These are phyloP conservation scores for Diaporthe eres DNA, from an alignment of 2,329 filamentous ascomycete genomes.

Conservation along the genomic window DNA sequence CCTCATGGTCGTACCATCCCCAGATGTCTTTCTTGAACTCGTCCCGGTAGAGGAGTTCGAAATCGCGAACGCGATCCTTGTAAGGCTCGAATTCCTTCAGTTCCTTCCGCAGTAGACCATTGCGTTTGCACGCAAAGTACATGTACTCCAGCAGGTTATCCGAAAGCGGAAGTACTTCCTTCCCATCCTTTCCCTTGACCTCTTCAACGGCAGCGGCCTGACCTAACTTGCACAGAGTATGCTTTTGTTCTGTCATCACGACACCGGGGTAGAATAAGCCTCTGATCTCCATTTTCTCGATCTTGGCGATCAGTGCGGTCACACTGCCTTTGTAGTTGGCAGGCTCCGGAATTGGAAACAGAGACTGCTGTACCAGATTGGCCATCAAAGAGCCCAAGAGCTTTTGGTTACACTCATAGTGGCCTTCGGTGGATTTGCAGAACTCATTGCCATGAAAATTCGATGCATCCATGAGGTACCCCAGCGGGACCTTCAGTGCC, in stretches of 20 bases:
- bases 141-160: conserved; percentile 36
- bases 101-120: conserved; percentile 18
- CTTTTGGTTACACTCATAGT: conserved; percentile 40
- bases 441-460: conserved; percentile 23
- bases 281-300: conserved; percentile 36
- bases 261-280: conserved; percentile 35
- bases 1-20: conserved; percentile 31
- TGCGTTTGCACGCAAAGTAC: conserved; percentile 33
- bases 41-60: conserved; percentile 23
- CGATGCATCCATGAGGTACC: conserved; percentile 29
- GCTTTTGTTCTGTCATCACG: conserved; percentile 37
- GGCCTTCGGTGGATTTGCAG: conserved; percentile 37
- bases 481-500: conserved; percentile 23
- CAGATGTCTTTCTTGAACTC: conserved; percentile 35
- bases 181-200: conserved; percentile 3
- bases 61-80: conserved; percentile 11
- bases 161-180: conserved; percentile 28
- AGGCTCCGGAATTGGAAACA: conserved; percentile 38
- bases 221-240: conserved; percentile 37
- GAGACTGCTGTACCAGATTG: conserved; percentile 35
- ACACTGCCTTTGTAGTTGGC: conserved; percentile 31
- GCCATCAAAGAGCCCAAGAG: conserved; percentile 40
- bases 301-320: conserved; percentile 22
- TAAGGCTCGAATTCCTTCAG: conserved; percentile 38
- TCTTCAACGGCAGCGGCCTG: conserved; percentile 32